Evolutionary conservation across 2,329 filamentous ascomycete genomes (phyloP).

Genomic region (Neocatenulostroma microsporum): DNA sequence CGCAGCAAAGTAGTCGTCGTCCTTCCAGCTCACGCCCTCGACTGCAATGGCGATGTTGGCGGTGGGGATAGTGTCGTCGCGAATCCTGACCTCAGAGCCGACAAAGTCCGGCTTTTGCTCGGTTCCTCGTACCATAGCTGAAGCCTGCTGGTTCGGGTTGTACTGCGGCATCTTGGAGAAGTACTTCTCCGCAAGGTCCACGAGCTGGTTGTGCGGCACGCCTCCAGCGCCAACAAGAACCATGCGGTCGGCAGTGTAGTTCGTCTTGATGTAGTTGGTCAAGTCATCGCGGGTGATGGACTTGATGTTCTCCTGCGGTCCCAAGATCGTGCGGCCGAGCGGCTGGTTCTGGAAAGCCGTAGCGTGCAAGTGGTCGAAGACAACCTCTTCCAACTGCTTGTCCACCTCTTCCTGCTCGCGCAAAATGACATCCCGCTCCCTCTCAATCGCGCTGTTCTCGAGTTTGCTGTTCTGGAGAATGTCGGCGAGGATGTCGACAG

Average conservation of each 20-base stretch:
- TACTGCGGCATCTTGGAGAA: conserved; percentile 72
- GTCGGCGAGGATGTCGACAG: conserved; percentile 96
- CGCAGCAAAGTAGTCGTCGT: conserved; percentile 97
- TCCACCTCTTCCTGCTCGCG: conserved; percentile 99
- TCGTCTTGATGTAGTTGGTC: conserved; percentile 94
- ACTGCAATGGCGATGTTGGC: conserved; percentile 98
- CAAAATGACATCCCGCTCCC: conserved; percentile 97
- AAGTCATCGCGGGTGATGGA: conserved; percentile 90
- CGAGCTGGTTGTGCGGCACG: conserved; percentile 85
- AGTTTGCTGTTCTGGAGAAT: conserved; percentile 99
- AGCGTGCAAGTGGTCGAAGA: conserved; percentile 97
- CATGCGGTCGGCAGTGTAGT: conserved; percentile 99
- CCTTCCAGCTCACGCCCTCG: conserved; percentile 99
- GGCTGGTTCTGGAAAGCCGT: conserved; percentile 96
- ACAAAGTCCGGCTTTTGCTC: conserved; percentile 87
- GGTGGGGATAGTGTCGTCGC: conserved; percentile 91
- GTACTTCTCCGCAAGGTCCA: conserved; percentile 94
- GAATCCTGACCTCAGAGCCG: conserved; percentile 89
- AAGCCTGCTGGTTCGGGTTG: conserved; percentile 65
- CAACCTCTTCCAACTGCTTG: conserved; percentile 99
- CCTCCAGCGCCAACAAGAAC: conserved; percentile 94
- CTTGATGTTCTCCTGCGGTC: conserved; percentile 96
- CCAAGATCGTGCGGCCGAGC: conserved; percentile 93
- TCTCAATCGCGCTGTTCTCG: conserved; percentile 84
- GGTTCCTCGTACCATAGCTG: conserved; percentile 60